Evolutionary conservation across 2,329 filamentous ascomycete species (phyloP).

Genomic region (Fusarium sororula): DNA sequence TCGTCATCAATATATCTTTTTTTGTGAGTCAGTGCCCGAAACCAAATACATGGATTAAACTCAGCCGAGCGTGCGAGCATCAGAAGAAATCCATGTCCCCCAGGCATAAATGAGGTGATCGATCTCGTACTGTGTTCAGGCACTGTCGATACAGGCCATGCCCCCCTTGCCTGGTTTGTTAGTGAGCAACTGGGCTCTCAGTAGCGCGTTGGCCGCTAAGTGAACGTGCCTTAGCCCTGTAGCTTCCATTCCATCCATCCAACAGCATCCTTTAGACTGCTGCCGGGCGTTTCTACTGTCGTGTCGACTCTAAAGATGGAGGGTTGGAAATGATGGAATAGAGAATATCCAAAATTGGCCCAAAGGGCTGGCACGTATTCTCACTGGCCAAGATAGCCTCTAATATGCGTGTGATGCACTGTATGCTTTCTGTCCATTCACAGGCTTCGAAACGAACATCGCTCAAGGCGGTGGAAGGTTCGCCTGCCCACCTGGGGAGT

Average conservation of each 20-base stretch:
- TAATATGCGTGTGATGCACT: constrained; percentile 30
- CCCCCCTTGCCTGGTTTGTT: constrained; percentile 24
- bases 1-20: constrained; percentile 30
- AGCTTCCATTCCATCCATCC: constrained; percentile 28
- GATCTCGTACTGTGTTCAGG: constrained; percentile 37
- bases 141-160: constrained; percentile 24
- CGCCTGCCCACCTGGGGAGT: not conserved
- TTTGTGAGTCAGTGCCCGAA: constrained; percentile 28
- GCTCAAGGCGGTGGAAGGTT: constrained; percentile 16
- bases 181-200: constrained; percentile 14
- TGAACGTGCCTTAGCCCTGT: constrained; percentile 26
- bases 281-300: constrained; percentile 2
- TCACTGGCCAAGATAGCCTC: constrained; percentile 18
- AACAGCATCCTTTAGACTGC: constrained; percentile 11
- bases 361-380: constrained; percentile 29
- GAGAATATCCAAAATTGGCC: constrained; percentile 12
- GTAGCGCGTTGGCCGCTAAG: constrained; percentile 30
- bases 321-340: constrained; percentile 1
- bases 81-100: constrained; percentile 25
- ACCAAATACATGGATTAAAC: constrained; percentile 25
- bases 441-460: constrained; percentile 5
- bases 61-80: constrained; percentile 23
- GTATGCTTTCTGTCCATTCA: constrained; percentile 32
- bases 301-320: not conserved
- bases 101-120: constrained; percentile 33